These are phyloP conservation scores for Nitzschia sp. DNA, from an alignment of 108 stramenopile genomes.

Conservation along the genomic window DNA sequence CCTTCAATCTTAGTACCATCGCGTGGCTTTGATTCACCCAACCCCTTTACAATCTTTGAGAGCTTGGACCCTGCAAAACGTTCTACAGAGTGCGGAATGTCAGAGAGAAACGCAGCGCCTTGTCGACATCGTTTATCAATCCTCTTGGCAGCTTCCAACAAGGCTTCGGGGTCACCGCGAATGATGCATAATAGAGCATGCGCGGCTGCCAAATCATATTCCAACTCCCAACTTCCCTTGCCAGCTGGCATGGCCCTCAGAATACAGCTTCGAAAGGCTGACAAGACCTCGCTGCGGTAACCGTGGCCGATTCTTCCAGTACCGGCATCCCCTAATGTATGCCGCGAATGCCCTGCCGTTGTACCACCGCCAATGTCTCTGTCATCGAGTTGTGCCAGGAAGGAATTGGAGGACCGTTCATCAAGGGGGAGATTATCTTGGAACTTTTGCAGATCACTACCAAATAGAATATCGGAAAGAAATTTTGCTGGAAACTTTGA, in stretches of 20 bases:
- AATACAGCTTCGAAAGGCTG: constrained; percentile 33
- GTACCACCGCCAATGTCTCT: constrained; percentile 40
- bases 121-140: constrained; percentile 39
- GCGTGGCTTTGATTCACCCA: not conserved
- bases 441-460: constrained; percentile 40
- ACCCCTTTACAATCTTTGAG: not conserved
- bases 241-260: constrained; percentile 34
- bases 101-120: constrained; percentile 51
- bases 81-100: constrained; percentile 29
- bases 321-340: constrained; percentile 21
- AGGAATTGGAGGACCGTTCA: constrained; percentile 30
- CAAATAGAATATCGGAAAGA: constrained; percentile 42
- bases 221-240: constrained; percentile 57
- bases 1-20: not conserved
- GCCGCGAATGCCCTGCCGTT: constrained; percentile 17
- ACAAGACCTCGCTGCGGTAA: constrained; percentile 39
- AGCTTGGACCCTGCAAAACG: constrained; percentile 14
- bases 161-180: constrained; percentile 29
- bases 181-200: constrained; percentile 54
- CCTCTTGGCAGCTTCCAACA: constrained; percentile 24
- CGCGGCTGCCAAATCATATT: constrained; percentile 65
- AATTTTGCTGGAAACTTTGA: constrained; percentile 38
- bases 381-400: constrained; percentile 25
- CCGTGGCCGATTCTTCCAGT: constrained; percentile 21
- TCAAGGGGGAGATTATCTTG: constrained; percentile 35